These are phyloP conservation scores for Escovopsis sp. DNA, from an alignment of 2,329 filamentous ascomycete species.

Conservation along the genomic window DNA sequence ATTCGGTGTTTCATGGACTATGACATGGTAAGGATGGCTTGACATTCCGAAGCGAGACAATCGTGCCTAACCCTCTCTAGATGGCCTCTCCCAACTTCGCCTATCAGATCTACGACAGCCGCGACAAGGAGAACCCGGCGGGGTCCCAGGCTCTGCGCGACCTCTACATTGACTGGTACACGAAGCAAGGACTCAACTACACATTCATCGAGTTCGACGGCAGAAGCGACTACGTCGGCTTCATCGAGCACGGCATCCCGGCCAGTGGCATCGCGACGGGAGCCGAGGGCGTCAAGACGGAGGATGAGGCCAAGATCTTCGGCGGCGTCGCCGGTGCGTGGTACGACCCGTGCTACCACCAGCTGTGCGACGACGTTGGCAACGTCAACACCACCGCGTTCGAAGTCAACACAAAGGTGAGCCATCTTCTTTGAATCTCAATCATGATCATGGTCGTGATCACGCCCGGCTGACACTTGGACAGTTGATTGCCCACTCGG, in stretches of 20 bases:
- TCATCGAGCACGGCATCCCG: conserved; percentile 59
- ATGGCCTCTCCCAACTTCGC: conserved; percentile 51
- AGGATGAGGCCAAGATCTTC: conserved; percentile 49
- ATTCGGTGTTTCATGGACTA: conserved; percentile 56
- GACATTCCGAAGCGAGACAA: neutral
- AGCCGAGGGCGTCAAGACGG: conserved; percentile 62
- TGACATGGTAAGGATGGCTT: conserved; percentile 33
- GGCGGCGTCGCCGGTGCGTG: conserved; percentile 52
- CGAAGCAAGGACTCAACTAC: conserved; percentile 45
- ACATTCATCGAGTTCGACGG: conserved; percentile 64
- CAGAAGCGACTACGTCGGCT: conserved; percentile 65
- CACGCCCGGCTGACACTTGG: conserved; percentile 7
- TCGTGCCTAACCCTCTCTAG: neutral
- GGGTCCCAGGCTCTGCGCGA: conserved; percentile 57
- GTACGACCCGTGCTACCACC: conserved; percentile 47
- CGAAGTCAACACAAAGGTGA: conserved; percentile 45
- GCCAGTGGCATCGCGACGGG: conserved; percentile 65
- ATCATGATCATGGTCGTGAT: neutral
- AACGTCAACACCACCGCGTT: conserved; percentile 47
- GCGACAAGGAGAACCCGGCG: conserved; percentile 52
- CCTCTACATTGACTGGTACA: conserved; percentile 55
- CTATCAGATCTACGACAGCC: conserved; percentile 57
- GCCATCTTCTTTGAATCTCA: conserved; percentile 3
- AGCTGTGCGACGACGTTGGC: conserved; percentile 43
- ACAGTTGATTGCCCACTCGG: conserved; percentile 53